These are phyloP conservation scores for Geotrichum aggregatum DNA, from an alignment of 1,139 yeast genomes.

Conservation along the genomic window DNA sequence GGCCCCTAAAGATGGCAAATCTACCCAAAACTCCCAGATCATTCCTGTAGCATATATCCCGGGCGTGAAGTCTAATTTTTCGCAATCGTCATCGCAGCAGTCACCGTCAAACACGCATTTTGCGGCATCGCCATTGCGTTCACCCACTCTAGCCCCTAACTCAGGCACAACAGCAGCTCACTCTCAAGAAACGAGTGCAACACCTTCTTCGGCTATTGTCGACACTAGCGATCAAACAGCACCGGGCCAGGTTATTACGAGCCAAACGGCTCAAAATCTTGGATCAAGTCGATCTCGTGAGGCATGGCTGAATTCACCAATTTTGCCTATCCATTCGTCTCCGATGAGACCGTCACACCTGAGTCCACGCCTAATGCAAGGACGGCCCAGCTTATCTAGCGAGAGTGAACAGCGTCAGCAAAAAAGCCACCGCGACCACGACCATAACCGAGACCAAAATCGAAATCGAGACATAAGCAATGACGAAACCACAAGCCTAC, in stretches of 20 bases:
- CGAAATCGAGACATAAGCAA: no score
- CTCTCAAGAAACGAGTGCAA: not conserved
- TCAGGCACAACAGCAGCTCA: not conserved
- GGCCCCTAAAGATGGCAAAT: not conserved
- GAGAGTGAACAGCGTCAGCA: no score
- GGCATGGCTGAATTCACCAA: no score
- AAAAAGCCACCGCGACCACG: no score
- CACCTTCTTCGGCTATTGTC: not conserved
- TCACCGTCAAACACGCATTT: slow-evolving; percentile 1
- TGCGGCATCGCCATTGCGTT: slow-evolving; percentile 3
- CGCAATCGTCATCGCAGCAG: not conserved
- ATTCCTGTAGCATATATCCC: slow-evolving; percentile 85
- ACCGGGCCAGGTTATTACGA: not conserved
- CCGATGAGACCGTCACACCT: no score
- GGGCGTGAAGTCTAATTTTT: slow-evolving; percentile 48
- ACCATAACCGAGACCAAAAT: no score
- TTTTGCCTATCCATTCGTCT: no score
- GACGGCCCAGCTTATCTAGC: no score
- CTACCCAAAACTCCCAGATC: slow-evolving; percentile 51
- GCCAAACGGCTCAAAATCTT: no score
- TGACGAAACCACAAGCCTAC: no score
- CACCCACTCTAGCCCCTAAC: not conserved
- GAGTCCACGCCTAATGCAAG: no score
- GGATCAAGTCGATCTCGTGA: not conserved
- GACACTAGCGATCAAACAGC: no score